These are phyloP conservation scores for Kitagawia praeruptora DNA, from an alignment of 129 eudicot species.

Conservation along the genomic window DNA sequence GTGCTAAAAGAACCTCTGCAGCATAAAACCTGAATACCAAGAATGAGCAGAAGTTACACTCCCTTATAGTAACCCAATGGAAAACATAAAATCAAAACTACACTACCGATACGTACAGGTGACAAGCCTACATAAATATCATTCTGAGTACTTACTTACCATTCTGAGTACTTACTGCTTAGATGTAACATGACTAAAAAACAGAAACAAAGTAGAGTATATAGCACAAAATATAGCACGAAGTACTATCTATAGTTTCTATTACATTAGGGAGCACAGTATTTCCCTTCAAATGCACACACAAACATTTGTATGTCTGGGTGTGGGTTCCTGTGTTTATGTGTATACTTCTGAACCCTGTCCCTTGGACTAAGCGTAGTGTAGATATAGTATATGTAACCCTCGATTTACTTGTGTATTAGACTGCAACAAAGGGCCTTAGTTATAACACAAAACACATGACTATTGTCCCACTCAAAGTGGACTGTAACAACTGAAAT, in stretches of 20 bases:
- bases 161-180: background rate
- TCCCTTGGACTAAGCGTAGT: background rate
- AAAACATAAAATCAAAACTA: background rate
- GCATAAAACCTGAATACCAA: conserved; percentile 69
- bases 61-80: background rate
- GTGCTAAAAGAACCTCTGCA: conserved; percentile 85
- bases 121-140: background rate
- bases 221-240: background rate
- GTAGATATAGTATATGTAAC: background rate
- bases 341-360: background rate
- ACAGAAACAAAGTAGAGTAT: background rate
- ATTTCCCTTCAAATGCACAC: background rate
- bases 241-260: background rate
- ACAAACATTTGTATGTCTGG: background rate
- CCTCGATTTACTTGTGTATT: background rate
- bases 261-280: background rate
- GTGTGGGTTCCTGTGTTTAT: background rate
- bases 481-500: background rate
- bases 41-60: background rate
- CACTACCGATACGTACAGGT: background rate
- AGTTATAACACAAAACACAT: background rate
- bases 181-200: background rate
- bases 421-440: background rate
- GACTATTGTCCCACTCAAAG: background rate
- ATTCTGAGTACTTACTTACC: background rate